These are phyloP conservation scores for Petrea volubilis DNA, from an alignment of 257 asterid species.

Conservation along the genomic window DNA sequence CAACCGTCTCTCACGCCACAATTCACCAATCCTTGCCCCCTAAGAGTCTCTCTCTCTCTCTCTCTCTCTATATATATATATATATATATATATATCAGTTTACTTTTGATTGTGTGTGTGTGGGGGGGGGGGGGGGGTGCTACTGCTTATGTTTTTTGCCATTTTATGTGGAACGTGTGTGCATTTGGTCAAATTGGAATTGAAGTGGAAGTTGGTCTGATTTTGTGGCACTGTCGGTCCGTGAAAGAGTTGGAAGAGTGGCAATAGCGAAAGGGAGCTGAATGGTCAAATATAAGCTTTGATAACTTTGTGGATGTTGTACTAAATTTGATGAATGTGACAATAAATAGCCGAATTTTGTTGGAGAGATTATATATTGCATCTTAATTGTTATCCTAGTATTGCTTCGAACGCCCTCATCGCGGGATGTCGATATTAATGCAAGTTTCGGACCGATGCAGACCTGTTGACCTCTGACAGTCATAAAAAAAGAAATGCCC, in stretches of 20 bases:
- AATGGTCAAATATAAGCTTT: too few relatives aligned
- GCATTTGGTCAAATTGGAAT: too few relatives aligned
- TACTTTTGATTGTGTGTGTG: neutral
- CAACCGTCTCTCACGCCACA: conserved; percentile 31
- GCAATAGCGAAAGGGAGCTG: too few relatives aligned
- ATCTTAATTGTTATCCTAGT: neutral
- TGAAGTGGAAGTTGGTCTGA: too few relatives aligned
- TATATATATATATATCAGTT: neutral
- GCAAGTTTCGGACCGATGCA: conserved; percentile 12
- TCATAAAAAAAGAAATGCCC: neutral
- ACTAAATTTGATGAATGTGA: neutral
- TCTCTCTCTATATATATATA: neutral
- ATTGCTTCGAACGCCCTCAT: conserved; percentile 2
- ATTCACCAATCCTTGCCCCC: conserved; percentile 3
- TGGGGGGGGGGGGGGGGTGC: too few relatives aligned
- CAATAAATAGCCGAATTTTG: conserved; percentile 7
- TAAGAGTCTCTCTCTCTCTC: neutral
- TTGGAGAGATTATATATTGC: neutral
- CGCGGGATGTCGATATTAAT: neutral
- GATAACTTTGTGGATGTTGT: too few relatives aligned
- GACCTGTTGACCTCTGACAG: neutral
- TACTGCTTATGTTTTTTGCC: too few relatives aligned
- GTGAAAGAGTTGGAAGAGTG: too few relatives aligned
- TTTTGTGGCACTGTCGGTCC: too few relatives aligned
- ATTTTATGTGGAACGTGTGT: too few relatives aligned